phyloP scores from a whole-genome alignment of 495 filamentous ascomycete genomes.

The Glonium stellatum region DNA sequence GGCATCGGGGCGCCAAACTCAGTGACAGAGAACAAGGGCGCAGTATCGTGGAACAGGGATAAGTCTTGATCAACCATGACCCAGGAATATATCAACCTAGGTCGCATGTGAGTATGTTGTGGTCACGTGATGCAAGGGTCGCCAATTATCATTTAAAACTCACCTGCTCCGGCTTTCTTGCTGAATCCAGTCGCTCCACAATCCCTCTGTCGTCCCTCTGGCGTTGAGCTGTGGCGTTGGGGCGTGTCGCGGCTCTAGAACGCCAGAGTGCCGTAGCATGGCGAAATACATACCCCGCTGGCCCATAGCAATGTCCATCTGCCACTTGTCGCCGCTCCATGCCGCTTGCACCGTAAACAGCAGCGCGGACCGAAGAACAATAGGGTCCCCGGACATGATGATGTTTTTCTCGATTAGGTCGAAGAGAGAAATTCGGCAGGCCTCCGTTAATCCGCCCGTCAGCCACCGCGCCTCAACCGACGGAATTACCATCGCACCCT shows the following conservation, averaged over 20 bases:
- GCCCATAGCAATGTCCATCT: slow-evolving; percentile 65
- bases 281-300: slow-evolving; percentile 60
- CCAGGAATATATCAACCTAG: slow-evolving; percentile 57
- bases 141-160: slow-evolving; percentile 19
- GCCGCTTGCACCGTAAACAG: slow-evolving; percentile 54
- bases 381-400: slow-evolving; percentile 51
- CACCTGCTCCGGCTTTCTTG: slow-evolving; percentile 54
- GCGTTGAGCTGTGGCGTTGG: slow-evolving; percentile 21
- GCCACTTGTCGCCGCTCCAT: slow-evolving; percentile 65
- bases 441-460: slow-evolving; percentile 56
- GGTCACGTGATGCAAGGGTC: slow-evolving; percentile 8
- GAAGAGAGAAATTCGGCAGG: slow-evolving; percentile 58
- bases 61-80: slow-evolving; percentile 62
- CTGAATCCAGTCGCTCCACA: slow-evolving; percentile 52
- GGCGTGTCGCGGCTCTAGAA: slow-evolving; percentile 41
- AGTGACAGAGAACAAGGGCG: slow-evolving; percentile 49
- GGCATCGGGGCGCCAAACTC: slow-evolving; percentile 54
- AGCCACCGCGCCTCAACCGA: slow-evolving; percentile 51
- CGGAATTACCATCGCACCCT: slow-evolving; percentile 52
- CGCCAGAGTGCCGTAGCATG: slow-evolving; percentile 53
- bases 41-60: slow-evolving; percentile 55
- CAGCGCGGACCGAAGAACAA: slow-evolving; percentile 51
- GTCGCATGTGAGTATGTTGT: slow-evolving; percentile 9
- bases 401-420: slow-evolving; percentile 60
- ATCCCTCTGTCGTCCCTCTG: slow-evolving; percentile 39